Evolutionary conservation across 176 grass and related monocot species (phyloP), one percentile per base, ranked within the genome.

Genomic region (Oryza meridionalis): DNA sequence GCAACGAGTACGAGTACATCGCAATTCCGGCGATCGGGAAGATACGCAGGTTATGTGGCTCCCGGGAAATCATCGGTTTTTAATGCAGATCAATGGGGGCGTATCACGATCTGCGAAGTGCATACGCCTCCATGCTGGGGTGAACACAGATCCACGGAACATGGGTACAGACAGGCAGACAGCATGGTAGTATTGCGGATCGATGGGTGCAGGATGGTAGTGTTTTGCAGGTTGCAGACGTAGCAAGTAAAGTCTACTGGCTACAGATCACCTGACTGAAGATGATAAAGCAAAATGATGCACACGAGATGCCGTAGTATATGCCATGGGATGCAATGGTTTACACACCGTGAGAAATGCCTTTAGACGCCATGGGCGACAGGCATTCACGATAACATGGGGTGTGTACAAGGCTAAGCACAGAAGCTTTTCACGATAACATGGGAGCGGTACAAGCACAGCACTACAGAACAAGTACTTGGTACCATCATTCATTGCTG

Each of bases 81-180:
- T 62, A 51, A 49, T 79, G 75, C 61, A 79, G 53, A 86, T 74
- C 68, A 83, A 70, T 74, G 68, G 46, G 62, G 46, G 62, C 67
- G 25, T n/a, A 17, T 58, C 46, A 42, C 68, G 79, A 15, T 17
- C 25, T 40, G 46, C 88, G n/a, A 21, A 62, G 21, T 62, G 58
- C 58, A 10, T 58, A 21, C 58, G 43, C 40, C 63, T n/a, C 14
- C 17, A 14, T 8, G 29, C 43, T 74, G 12, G 73, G 79, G 67
- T 44, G 17, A 26, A 84, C 84, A 76, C 17, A 55, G 49, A 42
- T 61, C 40, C 19, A 10, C 11, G 58, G 58, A 9, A 8, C 58
- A 62, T 62, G 53, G 53, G 53, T 58, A 58, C 32, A 44, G 67
- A 67, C 70, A 73, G 32, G 21, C 32, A 44, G 67, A 67, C 70